Evolutionary conservation across 2,329 filamentous ascomycete genomes (phyloP), one percentile per base, ranked within the genome.

Genomic region (Stagonosporopsis tanaceti): DNA sequence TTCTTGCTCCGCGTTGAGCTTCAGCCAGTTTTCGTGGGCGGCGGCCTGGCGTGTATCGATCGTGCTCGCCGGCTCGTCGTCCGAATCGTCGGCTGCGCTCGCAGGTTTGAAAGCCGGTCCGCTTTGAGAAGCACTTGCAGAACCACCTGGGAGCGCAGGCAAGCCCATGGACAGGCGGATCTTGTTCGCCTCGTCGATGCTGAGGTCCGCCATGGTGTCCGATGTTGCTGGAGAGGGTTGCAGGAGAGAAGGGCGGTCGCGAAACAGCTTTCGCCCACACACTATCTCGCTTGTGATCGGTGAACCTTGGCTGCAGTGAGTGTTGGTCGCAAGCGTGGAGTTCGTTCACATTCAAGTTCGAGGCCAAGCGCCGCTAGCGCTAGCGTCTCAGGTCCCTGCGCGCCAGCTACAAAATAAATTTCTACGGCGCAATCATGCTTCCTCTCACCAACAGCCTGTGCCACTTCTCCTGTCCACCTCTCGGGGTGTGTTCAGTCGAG

Each of bases 111-210:
- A 89, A 22, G 81, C 75, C 2, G 85, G 86, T 51, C 85, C 86
- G 51, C 80, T 77, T 73, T 72, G 75, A 6, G 77, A 54, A 68
- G 75, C 56, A 71, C 78, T 77, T 57, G 83, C 84, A 64, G 91
- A 91, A 25, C 93, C 91, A 11, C 96, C 91, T 24, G 93, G 92
- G 70, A 98, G 81, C 25, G 93, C 93, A 73, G 94, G 92, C 82
- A 97, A 87, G 72, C 94, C 94, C 80, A 97, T 87, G 47, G 92
- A 92, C 68, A 89, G 84, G 70, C 94, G 92, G 71, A 97, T 89
- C 73, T 93, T 91, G 81, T 98, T 98, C 65, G 92, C 92, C 83
- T 97, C 93, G 78, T 96, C 91, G 73, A 98, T 93, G 52, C 71
- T 73, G 45, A 77, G 67, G 66, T 76, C 69, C 17, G 70, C 63